Percentiles rank a stretch among this genome's conserved stretches.
Evolutionary conservation across 2,329 filamentous ascomycete genomes (phyloP).

Genomic region (Diaporthe caulivora): DNA sequence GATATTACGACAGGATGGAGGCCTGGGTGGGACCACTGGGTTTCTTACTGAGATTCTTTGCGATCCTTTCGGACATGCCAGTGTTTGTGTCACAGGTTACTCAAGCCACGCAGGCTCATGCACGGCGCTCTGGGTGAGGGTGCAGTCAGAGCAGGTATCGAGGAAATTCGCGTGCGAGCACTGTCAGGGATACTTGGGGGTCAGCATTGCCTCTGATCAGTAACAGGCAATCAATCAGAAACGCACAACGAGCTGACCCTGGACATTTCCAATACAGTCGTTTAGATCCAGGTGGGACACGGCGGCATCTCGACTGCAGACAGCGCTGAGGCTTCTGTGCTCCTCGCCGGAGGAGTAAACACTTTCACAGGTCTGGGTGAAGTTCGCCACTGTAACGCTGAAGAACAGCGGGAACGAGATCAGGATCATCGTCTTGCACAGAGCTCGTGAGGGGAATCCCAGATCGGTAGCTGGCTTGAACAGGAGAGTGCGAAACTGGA

Average conservation of each 20-base stretch:
- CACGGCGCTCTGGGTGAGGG: not conserved
- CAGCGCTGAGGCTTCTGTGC: constrained; percentile 5
- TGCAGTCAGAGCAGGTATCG: constrained; percentile 6
- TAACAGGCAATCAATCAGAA: not conserved
- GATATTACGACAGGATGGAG: not conserved
- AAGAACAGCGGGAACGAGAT: not conserved
- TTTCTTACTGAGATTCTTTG: not conserved
- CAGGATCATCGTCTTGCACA: not conserved
- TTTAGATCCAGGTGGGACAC: not conserved
- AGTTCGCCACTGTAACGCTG: not conserved
- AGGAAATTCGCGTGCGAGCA: not conserved
- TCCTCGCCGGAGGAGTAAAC: not conserved
- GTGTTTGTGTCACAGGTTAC: not conserved
- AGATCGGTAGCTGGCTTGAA: too few species aligned
- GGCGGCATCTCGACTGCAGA: not conserved
- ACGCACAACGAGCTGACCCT: constrained; percentile 8
- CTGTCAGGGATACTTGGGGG: not conserved
- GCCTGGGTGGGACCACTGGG: too few species aligned
- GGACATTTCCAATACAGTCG: constrained; percentile 2
- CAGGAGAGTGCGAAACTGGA: not conserved
- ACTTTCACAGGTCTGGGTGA: constrained; percentile 10
- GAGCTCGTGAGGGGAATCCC: not conserved
- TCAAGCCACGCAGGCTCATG: constrained; percentile 5
- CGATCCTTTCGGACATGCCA: not conserved
- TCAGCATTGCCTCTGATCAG: not conserved